Base-by-base conservation (phyloP, 257 asterid genomes). In the Solanum stenotomum region DNA sequence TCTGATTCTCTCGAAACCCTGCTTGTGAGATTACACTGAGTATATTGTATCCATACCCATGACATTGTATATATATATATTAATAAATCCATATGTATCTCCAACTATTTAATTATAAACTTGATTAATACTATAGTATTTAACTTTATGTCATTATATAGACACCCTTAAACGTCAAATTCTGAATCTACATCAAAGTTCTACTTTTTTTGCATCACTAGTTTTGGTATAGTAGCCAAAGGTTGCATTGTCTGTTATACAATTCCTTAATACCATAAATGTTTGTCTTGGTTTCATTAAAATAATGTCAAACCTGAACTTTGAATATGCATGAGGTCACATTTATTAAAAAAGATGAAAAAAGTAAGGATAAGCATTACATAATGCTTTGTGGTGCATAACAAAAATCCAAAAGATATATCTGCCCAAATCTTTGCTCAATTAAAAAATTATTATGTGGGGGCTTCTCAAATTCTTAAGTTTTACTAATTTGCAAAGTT, bases 191-290 rank as follows among this genome's bases (percentile, higher is more conserved):
- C 16, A 20, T 34, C 16, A 5, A 11, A 11, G 65, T 34, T 33
- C 4, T 18, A 4, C 15, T 9, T 31, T 83, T 65, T 65, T 56
- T 84, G 88, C 89, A 88, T 88, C 92, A 89, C 89, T 70, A 68
- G 67, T 86, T 89, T 81, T 71, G 92, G 88, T 88, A 56, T 23
- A 68, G 37, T 68, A 38, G 22, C 61, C 68, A 87, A 72, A 63
- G 23, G 68, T 13, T 33, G 15, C 79, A 33, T 33, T 68, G 40
- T 84, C 40, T 74, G 59, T 52, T 81, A 34, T 46, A 87, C 52
- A 87, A 86, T 72, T 86, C 25, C 40, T 49, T 29, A 25, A 34
- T 78, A 71, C 27, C 27, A 68, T 14, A 20, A 84, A 83, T 3
- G 15, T 86, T 81, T 86, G 88, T 84, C 87, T 91, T 44, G 34